Conservation (phyloP, 306 rosid genomes). For the Cucurbita maxima region DNA sequence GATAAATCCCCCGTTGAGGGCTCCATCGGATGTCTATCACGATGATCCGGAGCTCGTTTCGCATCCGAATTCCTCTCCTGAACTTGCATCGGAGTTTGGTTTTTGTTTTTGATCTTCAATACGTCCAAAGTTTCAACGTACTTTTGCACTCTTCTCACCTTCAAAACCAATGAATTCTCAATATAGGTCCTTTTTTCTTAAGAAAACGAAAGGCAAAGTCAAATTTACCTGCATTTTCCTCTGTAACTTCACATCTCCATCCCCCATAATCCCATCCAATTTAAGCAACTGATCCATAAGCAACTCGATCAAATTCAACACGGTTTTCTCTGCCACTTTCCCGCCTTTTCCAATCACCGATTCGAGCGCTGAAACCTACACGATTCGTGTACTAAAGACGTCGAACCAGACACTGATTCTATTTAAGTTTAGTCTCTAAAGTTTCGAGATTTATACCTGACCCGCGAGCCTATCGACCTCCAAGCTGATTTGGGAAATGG, state of each 20-base stretch:
- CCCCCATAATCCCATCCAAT: constrained; percentile 52
- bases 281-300: constrained; percentile 50
- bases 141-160: constrained; percentile 71
- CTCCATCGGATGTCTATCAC: background rate
- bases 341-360: constrained; percentile 19
- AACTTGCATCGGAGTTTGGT: background rate
- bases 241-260: constrained; percentile 43
- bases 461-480: constrained; percentile 40
- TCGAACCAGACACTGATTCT: no score
- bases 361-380: constrained; percentile 50
- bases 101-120: constrained; percentile 23
- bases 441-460: constrained; percentile 17
- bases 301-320: constrained; percentile 41
- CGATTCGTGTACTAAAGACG: background rate
- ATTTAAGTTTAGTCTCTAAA: no score
- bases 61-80: background rate
- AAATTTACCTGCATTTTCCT: constrained; percentile 44
- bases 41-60: background rate
- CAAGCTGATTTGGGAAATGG: constrained; percentile 29
- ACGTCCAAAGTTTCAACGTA: constrained; percentile 44
- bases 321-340: constrained; percentile 22
- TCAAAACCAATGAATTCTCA: background rate
- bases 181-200: background rate
- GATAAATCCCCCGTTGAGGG: background rate
- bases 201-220: background rate